phyloP scores from a whole-genome alignment of 2,329 filamentous ascomycete genomes.

The Aspergillus vadensis region DNA sequence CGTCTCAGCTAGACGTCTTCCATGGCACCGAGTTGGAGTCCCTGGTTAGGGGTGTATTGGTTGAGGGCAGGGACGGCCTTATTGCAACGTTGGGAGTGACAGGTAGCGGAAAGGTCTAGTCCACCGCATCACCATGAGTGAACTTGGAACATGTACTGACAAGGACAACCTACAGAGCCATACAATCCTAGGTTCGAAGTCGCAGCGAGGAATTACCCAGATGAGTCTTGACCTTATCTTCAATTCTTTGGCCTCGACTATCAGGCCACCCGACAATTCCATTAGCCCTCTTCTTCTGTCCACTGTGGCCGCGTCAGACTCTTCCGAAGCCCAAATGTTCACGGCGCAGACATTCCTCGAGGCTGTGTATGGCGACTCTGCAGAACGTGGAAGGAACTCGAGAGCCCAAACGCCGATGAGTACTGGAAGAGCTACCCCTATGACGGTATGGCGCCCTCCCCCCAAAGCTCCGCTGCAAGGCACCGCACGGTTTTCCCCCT shows the following conservation, averaged over 20 bases:
- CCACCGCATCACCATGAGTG: background rate
- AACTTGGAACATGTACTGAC: conserved; percentile 14
- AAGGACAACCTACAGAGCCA: conserved; percentile 67
- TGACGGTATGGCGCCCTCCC: conserved; percentile 46
- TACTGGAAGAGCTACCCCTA: conserved; percentile 47
- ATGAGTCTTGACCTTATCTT: conserved; percentile 89
- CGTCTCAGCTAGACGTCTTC: conserved; percentile 84
- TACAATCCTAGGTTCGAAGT: conserved; percentile 86
- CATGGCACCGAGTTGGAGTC: conserved; percentile 73
- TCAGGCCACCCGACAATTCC: conserved; percentile 61
- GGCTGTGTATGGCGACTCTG: conserved; percentile 69
- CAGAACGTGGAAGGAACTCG: conserved; percentile 61
- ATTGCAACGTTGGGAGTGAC: conserved; percentile 92
- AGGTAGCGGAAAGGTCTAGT: conserved; percentile 89
- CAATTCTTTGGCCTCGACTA: conserved; percentile 71
- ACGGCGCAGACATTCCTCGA: conserved; percentile 78
- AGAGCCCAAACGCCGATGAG: conserved; percentile 70
- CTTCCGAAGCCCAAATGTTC: conserved; percentile 77
- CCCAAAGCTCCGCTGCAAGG: conserved; percentile 28
- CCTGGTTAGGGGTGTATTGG: conserved; percentile 78
- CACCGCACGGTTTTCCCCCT: conserved; percentile 20
- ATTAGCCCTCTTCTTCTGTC: conserved; percentile 65
- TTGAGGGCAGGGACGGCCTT: conserved; percentile 82
- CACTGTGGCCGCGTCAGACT: conserved; percentile 74
- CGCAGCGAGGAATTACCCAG: conserved; percentile 86